Evolutionary conservation across 2,329 filamentous ascomycete genomes (phyloP).

Genomic region (Emergomyces africanus): DNA sequence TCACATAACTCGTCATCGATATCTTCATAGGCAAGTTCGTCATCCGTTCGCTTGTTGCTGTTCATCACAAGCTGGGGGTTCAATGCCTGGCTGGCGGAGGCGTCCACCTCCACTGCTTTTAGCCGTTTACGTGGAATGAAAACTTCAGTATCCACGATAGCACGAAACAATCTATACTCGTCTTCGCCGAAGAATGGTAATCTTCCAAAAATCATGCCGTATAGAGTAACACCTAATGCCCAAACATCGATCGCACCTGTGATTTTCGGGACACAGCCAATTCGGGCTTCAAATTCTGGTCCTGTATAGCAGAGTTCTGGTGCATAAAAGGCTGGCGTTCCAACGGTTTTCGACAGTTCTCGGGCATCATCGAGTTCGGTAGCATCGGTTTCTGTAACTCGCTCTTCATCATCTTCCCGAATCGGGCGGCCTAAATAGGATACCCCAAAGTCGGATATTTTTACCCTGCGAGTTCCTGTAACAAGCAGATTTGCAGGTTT

Average conservation of each 20-base stretch:
- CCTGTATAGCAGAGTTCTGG: constrained; percentile 92
- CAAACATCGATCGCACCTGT: constrained; percentile 94
- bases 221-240: constrained; percentile 92
- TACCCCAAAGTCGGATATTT: constrained; percentile 98
- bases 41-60: constrained; percentile 59
- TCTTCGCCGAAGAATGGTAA: constrained; percentile 88
- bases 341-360: constrained; percentile 95
- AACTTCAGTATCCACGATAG: constrained; percentile 84
- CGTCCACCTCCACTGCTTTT: constrained; percentile 49
- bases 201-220: constrained; percentile 86
- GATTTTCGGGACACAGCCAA: constrained; percentile 53
- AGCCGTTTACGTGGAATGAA: constrained; percentile 75
- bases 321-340: constrained; percentile 94
- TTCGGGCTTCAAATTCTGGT: constrained; percentile 41
- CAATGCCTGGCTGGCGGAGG: constrained; percentile 34
- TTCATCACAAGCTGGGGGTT: constrained; percentile 40
- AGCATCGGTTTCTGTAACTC: constrained; percentile 69
- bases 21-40: constrained; percentile 72
- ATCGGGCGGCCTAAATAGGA: constrained; percentile 90
- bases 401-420: constrained; percentile 66
- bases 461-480: constrained; percentile 72
- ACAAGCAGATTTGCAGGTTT: constrained; percentile 85
- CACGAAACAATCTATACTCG: constrained; percentile 81
- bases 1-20: constrained; percentile 71
- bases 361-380: constrained; percentile 83